Percentiles rank a stretch among this genome's conserved stretches.
Evolutionary conservation across 2,329 filamentous ascomycete genomes (phyloP).

Genomic region (Catunica adiposa): DNA sequence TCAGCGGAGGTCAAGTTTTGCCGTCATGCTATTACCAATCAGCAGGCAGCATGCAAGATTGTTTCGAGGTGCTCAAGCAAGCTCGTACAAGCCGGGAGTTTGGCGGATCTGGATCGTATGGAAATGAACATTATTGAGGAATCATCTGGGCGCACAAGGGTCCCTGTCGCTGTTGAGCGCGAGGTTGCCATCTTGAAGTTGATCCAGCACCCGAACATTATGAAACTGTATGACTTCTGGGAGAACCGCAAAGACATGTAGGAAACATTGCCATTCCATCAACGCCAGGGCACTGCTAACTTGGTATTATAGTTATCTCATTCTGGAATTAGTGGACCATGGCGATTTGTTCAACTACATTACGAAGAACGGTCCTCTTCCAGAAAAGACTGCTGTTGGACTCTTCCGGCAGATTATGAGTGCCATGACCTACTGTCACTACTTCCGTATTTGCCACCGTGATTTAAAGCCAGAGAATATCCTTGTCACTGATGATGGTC

Average conservation of each 20-base stretch:
- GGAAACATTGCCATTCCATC: too few species aligned
- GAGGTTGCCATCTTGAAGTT: conserved; percentile 96
- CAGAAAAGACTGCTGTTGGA: conserved; percentile 63
- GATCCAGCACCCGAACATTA: conserved; percentile 86
- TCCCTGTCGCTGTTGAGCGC: conserved; percentile 78
- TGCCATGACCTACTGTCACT: conserved; percentile 81
- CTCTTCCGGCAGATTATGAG: conserved; percentile 90
- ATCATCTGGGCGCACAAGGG: conserved; percentile 46
- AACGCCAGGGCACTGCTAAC: not conserved
- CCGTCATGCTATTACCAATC: conserved; percentile 59
- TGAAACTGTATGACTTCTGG: conserved; percentile 92
- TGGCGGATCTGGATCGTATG: conserved; percentile 65
- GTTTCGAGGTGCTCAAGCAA: conserved; percentile 70
- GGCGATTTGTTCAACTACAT: conserved; percentile 80
- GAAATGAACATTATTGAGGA: conserved; percentile 40
- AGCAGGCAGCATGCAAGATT: conserved; percentile 87
- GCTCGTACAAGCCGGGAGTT: conserved; percentile 68
- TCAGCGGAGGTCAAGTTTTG: conserved; percentile 78
- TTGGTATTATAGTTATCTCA: conserved; percentile 53
- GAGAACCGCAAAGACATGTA: conserved; percentile 91
- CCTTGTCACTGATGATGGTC: conserved; percentile 55
- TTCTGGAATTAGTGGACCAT: conserved; percentile 75
- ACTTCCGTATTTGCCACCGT: conserved; percentile 87
- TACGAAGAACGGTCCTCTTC: conserved; percentile 51
- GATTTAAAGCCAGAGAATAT: conserved; percentile 98